Percentiles rank a stretch among this genome's conserved stretches.
Conservation (phyloP, 371 early-diverging fungal species). For the Lichtheimia corymbifera region DNA sequence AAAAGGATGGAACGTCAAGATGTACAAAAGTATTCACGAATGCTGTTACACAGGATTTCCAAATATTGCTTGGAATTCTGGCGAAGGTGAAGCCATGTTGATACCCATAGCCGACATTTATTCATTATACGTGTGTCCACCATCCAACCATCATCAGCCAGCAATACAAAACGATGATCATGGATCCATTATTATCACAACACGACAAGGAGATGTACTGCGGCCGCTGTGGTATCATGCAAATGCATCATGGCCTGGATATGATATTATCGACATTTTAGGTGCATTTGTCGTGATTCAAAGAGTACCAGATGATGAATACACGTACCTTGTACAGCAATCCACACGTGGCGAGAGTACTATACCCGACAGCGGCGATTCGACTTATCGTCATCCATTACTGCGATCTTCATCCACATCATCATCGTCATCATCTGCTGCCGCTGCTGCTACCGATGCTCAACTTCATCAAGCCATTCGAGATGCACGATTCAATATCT, state of each 20-base stretch:
- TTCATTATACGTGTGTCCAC: constrained; percentile 38
- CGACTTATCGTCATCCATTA: too few relatives aligned
- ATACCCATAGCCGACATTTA: constrained; percentile 26
- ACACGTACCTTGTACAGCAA: constrained; percentile 15
- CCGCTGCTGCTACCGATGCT: not conserved
- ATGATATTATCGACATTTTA: constrained; percentile 41
- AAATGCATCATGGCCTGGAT: constrained; percentile 38
- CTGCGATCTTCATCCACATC: too few relatives aligned
- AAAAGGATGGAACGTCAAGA: not conserved
- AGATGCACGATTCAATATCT: constrained; percentile 71
- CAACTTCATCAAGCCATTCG: constrained; percentile 8
- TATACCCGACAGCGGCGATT: too few relatives aligned
- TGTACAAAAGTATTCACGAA: not conserved
- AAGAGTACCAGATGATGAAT: constrained; percentile 24
- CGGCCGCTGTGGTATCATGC: constrained; percentile 36
- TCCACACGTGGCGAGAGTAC: not conserved
- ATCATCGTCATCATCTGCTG: too few relatives aligned
- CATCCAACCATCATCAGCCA: constrained; percentile 9
- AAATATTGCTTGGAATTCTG: constrained; percentile 20
- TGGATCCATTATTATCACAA: constrained; percentile 41
- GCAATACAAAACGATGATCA: constrained; percentile 1
- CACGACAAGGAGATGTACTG: constrained; percentile 29
- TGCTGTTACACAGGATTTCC: constrained; percentile 23
- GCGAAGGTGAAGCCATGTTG: constrained; percentile 22
- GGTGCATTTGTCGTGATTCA: constrained; percentile 32